Conservation (phyloP, 345 rosid species). For the Salix suchowensis region DNA sequence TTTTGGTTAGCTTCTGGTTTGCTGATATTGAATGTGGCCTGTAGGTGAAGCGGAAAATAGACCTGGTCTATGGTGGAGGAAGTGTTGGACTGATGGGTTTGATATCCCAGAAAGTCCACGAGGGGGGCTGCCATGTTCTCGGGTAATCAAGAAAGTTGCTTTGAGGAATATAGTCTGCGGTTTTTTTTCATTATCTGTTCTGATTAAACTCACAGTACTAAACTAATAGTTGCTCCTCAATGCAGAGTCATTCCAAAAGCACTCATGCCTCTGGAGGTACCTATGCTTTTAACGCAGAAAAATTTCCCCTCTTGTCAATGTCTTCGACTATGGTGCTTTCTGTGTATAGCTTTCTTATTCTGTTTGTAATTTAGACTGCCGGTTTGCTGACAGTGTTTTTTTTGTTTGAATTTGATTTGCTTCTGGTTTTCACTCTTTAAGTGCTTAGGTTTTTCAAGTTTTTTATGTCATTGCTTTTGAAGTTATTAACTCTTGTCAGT, state of each 20-base stretch:
- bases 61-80: slow-evolving; percentile 95
- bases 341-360: neutral
- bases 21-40: slow-evolving; percentile 15
- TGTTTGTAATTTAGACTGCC: too few relatives aligned
- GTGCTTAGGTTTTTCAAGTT: neutral
- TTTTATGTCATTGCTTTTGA: neutral
- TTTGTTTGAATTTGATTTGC: neutral
- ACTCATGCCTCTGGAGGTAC: slow-evolving; percentile 92
- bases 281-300: slow-evolving; percentile 1
- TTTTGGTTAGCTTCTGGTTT: neutral
- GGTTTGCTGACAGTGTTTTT: neutral
- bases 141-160: slow-evolving; percentile 52
- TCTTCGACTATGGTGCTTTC: neutral
- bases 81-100: slow-evolving; percentile 96
- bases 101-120: slow-evolving; percentile 72
- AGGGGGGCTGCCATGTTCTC: slow-evolving; percentile 87
- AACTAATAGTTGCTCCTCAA: slow-evolving; percentile 15
- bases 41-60: slow-evolving; percentile 81
- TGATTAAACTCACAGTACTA: neutral
- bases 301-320: neutral
- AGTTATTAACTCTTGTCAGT: neutral
- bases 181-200: slow-evolving; percentile 4
- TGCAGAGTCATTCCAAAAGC: slow-evolving; percentile 95
- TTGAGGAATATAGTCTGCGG: slow-evolving; percentile 4
- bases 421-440: neutral